These are phyloP conservation scores for Bolboschoenoplectus hybrid DNA, from an alignment of 202 grass and related monocot genomes.

Conservation along the genomic window DNA sequence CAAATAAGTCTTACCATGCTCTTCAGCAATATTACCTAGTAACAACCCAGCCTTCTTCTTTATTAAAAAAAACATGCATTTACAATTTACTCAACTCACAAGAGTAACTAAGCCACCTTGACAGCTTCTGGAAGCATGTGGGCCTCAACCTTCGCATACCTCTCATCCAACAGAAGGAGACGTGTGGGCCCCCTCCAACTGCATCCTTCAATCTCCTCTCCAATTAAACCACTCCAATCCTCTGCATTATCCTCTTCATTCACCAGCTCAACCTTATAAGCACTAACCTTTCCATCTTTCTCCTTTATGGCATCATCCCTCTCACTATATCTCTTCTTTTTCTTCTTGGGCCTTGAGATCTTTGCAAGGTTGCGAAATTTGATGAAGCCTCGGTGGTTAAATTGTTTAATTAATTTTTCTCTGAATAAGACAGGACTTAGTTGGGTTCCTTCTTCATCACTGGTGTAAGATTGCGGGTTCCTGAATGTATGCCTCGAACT, in stretches of 20 bases:
- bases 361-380: slow-evolving; percentile 74
- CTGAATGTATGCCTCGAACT: not conserved
- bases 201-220: slow-evolving; percentile 39
- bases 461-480: slow-evolving; percentile 16
- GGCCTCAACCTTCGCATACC: slow-evolving; percentile 45
- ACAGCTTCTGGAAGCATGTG: slow-evolving; percentile 72
- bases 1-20: not conserved
- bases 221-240: slow-evolving; percentile 52
- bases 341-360: slow-evolving; percentile 73
- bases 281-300: slow-evolving; percentile 37
- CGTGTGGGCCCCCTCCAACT: slow-evolving; percentile 53
- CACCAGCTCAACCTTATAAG: slow-evolving; percentile 52
- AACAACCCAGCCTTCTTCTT: not conserved
- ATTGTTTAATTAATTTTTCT: slow-evolving; percentile 72
- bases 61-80: not conserved
- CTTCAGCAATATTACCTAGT: not conserved
- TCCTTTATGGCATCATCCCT: slow-evolving; percentile 22
- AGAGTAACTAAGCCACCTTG: slow-evolving; percentile 61
- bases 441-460: not conserved
- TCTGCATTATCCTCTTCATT: slow-evolving; percentile 37
- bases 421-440: slow-evolving; percentile 53
- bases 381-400: slow-evolving; percentile 74
- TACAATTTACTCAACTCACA: slow-evolving; percentile 45
- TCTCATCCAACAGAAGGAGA: slow-evolving; percentile 79
- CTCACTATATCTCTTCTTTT: slow-evolving; percentile 40